These are phyloP conservation scores for Niebla homalea DNA, from an alignment of 495 filamentous ascomycete genomes.

Conservation along the genomic window DNA sequence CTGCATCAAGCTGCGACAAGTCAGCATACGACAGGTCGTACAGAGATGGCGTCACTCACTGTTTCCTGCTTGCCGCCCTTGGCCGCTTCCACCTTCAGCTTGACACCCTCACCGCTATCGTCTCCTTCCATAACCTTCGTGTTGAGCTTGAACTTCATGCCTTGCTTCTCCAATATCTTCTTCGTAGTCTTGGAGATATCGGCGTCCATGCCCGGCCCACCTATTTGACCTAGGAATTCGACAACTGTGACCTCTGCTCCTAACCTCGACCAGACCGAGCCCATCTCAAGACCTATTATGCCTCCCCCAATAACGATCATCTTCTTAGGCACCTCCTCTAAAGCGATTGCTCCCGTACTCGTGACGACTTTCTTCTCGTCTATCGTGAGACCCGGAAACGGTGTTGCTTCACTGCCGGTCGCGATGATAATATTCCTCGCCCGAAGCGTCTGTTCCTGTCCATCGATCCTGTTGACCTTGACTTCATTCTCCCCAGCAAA, in stretches of 20 bases:
- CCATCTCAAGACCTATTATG: constrained; percentile 99
- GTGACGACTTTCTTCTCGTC: constrained; percentile 96
- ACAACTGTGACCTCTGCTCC: constrained; percentile 93
- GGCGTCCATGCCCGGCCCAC: constrained; percentile 91
- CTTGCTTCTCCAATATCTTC: constrained; percentile 91
- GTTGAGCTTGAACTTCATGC: constrained; percentile 94
- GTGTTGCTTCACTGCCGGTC: constrained; percentile 85
- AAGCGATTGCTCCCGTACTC: constrained; percentile 83
- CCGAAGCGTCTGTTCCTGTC: constrained; percentile 69
- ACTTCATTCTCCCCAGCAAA: constrained; percentile 85
- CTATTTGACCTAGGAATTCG: constrained; percentile 91
- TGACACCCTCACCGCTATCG: constrained; percentile 57
- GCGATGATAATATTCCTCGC: constrained; percentile 98
- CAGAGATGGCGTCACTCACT: constrained; percentile 32
- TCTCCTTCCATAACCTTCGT: constrained; percentile 90
- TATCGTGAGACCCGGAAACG: constrained; percentile 89
- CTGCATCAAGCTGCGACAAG: constrained; percentile 63
- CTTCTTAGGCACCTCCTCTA: constrained; percentile 87
- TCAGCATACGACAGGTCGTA: constrained; percentile 10
- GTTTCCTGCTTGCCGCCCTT: constrained; percentile 94
- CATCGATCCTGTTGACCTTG: constrained; percentile 77
- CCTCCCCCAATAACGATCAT: constrained; percentile 97
- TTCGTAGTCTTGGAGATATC: constrained; percentile 87
- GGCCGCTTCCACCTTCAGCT: constrained; percentile 74
- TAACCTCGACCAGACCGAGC: constrained; percentile 89